Conservation (phyloP, 352 stramenopile species). For the Sclerospora graminicola region DNA sequence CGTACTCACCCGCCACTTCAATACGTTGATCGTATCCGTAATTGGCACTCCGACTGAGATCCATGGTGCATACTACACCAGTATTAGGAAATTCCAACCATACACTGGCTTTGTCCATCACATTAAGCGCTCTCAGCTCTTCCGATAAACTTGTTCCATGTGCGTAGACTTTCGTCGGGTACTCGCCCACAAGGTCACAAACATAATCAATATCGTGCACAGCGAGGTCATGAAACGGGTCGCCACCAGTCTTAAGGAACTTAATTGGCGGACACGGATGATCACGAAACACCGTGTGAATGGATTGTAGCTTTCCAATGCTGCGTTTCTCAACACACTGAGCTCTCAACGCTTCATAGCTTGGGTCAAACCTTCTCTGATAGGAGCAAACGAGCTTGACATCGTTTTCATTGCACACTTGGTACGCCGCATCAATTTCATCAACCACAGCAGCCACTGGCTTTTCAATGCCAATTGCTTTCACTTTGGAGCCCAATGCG, state of each 20-base stretch:
- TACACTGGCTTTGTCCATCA: conserved; percentile 80
- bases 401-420: conserved; percentile 28
- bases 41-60: conserved; percentile 69
- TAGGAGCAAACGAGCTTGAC: conserved; percentile 86
- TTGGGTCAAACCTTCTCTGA: conserved; percentile 87
- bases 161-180: conserved; percentile 75
- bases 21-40: conserved; percentile 92
- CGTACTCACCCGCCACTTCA: conserved; percentile 73
- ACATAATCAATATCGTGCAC: conserved; percentile 91
- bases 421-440: conserved; percentile 58
- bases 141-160: conserved; percentile 61
- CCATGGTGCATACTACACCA: conserved; percentile 84
- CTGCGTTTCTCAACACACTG: conserved; percentile 33
- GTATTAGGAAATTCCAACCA: conserved; percentile 58
- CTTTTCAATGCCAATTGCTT: conserved; percentile 68
- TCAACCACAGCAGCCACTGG: conserved; percentile 41
- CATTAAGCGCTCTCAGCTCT: conserved; percentile 51
- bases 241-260: conserved; percentile 81
- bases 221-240: conserved; percentile 87
- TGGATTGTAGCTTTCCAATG: conserved; percentile 63
- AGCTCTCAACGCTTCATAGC: conserved; percentile 51
- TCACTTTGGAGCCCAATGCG: conserved; percentile 7
- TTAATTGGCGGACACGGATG: conserved; percentile 80
- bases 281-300: conserved; percentile 86
- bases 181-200: conserved; percentile 62